A percentile compares a stretch with the other conserved stretches of the same genome.
These are phyloP conservation scores for Calonectria leucothoes DNA, from an alignment of 2,329 filamentous ascomycete genomes.

Conservation along the genomic window DNA sequence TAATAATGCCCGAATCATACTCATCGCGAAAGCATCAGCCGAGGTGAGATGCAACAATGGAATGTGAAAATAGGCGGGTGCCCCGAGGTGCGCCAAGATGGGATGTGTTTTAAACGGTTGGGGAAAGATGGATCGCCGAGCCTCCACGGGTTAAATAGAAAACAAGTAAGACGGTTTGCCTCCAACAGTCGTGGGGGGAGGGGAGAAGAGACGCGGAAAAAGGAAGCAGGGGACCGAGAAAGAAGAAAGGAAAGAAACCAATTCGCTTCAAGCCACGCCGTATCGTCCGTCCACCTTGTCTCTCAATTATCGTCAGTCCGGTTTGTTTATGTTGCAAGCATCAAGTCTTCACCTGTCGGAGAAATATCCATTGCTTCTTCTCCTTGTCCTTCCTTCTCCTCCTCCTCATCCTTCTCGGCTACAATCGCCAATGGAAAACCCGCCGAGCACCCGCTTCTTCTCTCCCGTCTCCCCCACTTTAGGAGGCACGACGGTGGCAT, in stretches of 20 bases:
- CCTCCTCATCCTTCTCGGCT: constrained; percentile 32
- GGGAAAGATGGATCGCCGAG: not conserved
- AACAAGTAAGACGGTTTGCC: not conserved
- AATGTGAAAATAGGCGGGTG: not conserved
- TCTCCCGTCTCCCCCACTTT: constrained; percentile 29
- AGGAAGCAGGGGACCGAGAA: no score
- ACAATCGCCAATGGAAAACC: constrained; percentile 30
- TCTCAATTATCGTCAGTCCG: not conserved
- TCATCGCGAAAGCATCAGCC: not conserved
- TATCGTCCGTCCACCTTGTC: not conserved
- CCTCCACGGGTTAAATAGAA: not conserved
- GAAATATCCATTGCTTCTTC: not conserved
- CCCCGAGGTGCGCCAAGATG: not conserved
- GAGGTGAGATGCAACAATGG: not conserved
- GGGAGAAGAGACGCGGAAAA: not conserved
- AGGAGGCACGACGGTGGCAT: not conserved
- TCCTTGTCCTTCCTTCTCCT: not conserved
- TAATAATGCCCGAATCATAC: constrained; percentile 31
- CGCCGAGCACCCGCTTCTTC: constrained; percentile 22
- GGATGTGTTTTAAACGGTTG: not conserved
- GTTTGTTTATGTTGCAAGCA: not conserved
- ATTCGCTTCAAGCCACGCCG: not conserved
- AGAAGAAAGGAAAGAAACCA: not conserved
- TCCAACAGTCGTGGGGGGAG: not conserved
- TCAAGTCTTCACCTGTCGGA: not conserved